phyloP scores from a whole-genome alignment of 2,329 filamentous ascomycete species.

The Ploettnerulaceae sp. region DNA sequence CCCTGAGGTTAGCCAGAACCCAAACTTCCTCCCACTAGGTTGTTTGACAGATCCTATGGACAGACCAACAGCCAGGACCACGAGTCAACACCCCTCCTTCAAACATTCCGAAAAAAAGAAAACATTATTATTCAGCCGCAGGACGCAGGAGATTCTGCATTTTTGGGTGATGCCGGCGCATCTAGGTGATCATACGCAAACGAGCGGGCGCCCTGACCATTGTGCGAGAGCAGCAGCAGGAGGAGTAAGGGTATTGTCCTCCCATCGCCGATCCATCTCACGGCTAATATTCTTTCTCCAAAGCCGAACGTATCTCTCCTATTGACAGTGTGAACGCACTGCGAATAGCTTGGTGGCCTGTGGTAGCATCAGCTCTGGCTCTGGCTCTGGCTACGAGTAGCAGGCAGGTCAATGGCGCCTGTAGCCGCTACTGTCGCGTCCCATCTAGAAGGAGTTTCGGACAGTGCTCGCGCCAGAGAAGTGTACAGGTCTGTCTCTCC shows the following conservation, averaged over 20 bases:
- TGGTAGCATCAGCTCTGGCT: no score
- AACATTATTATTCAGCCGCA: slow-evolving; percentile 11
- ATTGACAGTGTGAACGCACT: no score
- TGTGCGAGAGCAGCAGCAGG: no score
- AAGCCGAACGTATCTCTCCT: no score
- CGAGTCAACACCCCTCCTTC: not conserved
- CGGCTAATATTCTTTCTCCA: no score
- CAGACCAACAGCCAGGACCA: no score
- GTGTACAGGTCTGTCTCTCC: slow-evolving; percentile 32
- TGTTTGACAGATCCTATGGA: no score
- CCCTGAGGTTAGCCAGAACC: not conserved
- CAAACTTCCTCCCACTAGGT: not conserved
- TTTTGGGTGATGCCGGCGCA: slow-evolving; percentile 2
- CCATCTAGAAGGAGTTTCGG: slow-evolving; percentile 30
- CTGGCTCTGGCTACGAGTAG: not conserved
- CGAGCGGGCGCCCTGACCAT: no score
- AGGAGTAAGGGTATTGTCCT: no score
- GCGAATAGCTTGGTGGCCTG: no score
- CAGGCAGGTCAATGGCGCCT: slow-evolving; percentile 24
- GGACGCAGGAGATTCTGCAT: not conserved
- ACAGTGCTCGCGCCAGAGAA: slow-evolving; percentile 32
- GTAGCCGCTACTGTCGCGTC: slow-evolving; percentile 25
- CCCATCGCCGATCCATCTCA: no score
- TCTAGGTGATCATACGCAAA: not conserved
- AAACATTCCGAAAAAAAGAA: not conserved